Base-by-base conservation (phyloP, 805 yeast genomes). In the Saccharomycopsis synnaedendra region DNA sequence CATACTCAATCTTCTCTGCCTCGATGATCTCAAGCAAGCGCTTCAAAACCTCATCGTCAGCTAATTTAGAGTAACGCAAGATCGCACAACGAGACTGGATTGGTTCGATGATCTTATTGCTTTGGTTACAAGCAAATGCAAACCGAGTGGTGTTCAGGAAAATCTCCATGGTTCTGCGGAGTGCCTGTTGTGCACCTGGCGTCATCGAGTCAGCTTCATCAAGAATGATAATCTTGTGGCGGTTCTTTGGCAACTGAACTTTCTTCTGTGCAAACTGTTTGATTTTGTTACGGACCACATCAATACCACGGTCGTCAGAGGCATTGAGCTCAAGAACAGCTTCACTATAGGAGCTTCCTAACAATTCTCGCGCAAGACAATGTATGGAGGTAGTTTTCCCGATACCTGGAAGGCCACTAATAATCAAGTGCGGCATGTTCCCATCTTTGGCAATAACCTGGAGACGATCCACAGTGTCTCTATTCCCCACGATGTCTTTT, bases 171-270 rank as follows among this genome's bases (percentile, higher is more conserved):
- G 96, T 88, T 60, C 97, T 75, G 64, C 97, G 74, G 57, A 89
- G 67, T 0, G 97, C 97, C 62, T 86, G 95, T 62, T 88, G 97
- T 2, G 97, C 96, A 37, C 95, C 96, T 0, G 95, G 87, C 0
- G 97, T 88, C 97, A 88, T 88, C 8, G 93, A 82, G 61, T 88
- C 97, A 0, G 96, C 97, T 65, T 88, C 98, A 64, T 90, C 98
- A 54, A 93, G 67, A 46, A 93, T 90, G 55, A 93, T 75, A 48
- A 93, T 85, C 72, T 93, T 93, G 61, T 90, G 97, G 56, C 90
- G 74, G 1, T 96, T 96, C 0, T 81, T 75, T 0, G 96, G 95
- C 54, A 93, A 68, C 59, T 72, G 80, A 43, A 89, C 90, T 61
- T 86, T 89, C 57, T 89, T 89, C 60, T 88, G 97, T 3, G 98